A percentile compares a stretch with the other conserved stretches of the same genome.
These are phyloP conservation scores for Xylaria sp. DNA, from an alignment of 2,329 filamentous ascomycete species.

Conservation along the genomic window DNA sequence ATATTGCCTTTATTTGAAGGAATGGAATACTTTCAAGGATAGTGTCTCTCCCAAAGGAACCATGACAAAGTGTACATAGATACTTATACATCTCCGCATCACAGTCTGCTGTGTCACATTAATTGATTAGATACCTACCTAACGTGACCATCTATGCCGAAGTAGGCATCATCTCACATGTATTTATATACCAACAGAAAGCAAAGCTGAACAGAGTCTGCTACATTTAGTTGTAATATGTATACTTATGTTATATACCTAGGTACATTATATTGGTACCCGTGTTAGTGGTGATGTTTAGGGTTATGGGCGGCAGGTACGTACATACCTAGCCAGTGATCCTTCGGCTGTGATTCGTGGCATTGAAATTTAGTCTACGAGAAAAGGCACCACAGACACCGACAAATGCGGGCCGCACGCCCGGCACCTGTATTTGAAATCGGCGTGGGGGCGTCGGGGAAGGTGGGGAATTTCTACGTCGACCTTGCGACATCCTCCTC, in stretches of 20 bases:
- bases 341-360: constrained; percentile 14
- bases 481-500: constrained; percentile 5
- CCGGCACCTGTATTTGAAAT: constrained; percentile 33
- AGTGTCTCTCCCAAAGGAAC: no score
- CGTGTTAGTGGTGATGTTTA: not conserved
- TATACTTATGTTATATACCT: no score
- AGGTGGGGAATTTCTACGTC: constrained; percentile 26
- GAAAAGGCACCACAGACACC: not conserved
- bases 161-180: not conserved
- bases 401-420: constrained; percentile 30
- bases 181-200: not conserved
- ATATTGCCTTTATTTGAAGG: not conserved
- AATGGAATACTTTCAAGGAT: not conserved
- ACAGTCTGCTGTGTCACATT: not conserved
- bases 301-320: not conserved
- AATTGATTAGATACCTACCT: not conserved
- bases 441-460: constrained; percentile 34
- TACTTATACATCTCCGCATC: not conserved
- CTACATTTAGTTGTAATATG: not conserved
- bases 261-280: no score
- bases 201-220: not conserved
- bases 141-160: not conserved
- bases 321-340: not conserved
- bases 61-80: not conserved
- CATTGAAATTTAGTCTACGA: not conserved